These are phyloP conservation scores for Sporothrix luriei DNA, from an alignment of 2,329 filamentous ascomycete genomes.

Conservation along the genomic window DNA sequence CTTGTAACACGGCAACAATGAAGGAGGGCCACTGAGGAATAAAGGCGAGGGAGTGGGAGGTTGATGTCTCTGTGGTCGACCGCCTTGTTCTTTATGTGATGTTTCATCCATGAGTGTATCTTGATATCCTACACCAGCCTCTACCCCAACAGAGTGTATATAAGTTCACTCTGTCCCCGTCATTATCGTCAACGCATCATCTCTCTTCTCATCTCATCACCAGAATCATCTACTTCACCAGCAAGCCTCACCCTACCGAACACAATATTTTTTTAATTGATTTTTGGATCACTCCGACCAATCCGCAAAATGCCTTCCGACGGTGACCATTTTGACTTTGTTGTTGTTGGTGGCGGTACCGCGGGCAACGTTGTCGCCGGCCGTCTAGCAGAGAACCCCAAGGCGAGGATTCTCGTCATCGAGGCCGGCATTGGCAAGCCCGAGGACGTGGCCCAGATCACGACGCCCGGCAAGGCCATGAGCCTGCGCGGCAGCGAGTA, in stretches of 20 bases:
- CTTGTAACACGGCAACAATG: too few relatives aligned
- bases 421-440: constrained; percentile 55
- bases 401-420: constrained; percentile 51
- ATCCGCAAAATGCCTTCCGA: constrained; percentile 46
- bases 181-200: not conserved
- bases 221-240: not conserved
- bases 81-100: too few relatives aligned
- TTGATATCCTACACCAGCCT: not conserved
- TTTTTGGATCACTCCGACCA: not conserved
- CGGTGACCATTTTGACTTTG: constrained; percentile 46
- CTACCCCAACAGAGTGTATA: not conserved
- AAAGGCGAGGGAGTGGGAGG: too few relatives aligned
- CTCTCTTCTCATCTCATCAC: not conserved
- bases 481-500: constrained; percentile 57
- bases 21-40: too few relatives aligned
- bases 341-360: constrained; percentile 50
- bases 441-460: constrained; percentile 54
- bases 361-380: constrained; percentile 54
- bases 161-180: not conserved
- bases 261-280: constrained; percentile 9
- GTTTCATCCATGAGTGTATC: not conserved
- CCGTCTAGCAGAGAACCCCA: constrained; percentile 54
- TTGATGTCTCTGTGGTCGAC: too few relatives aligned
- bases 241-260: not conserved
- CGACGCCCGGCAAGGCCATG: constrained; percentile 56